Conservation (phyloP, 2,329 filamentous ascomycete species). For the Boeremia exigua region DNA sequence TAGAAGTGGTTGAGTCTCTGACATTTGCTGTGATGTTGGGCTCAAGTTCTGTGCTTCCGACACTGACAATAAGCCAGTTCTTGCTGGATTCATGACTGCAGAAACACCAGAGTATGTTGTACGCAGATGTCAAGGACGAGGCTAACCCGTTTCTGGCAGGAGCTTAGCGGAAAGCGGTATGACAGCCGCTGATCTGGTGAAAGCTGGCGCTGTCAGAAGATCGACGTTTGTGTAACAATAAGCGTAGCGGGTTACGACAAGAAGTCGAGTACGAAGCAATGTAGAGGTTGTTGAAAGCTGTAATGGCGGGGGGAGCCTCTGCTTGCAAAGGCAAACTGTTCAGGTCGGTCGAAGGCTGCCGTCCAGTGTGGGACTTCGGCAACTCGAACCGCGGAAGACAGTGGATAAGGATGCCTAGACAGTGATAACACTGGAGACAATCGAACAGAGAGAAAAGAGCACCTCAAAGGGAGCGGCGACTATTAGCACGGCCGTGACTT, state of each 20-base stretch:
- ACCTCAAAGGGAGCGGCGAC: not conserved
- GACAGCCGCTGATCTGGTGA: slow-evolving; percentile 9
- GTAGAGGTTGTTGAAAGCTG: no score
- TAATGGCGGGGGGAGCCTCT: not conserved
- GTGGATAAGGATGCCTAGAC: not conserved
- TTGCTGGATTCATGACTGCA: not conserved
- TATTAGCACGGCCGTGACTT: not conserved
- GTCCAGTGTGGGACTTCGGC: no score
- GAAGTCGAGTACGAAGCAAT: not conserved
- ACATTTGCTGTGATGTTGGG: slow-evolving; percentile 1
- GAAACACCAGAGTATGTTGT: not conserved
- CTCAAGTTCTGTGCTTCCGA: not conserved
- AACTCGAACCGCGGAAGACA: not conserved
- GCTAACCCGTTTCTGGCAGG: slow-evolving; percentile 7
- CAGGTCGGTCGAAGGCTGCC: not conserved
- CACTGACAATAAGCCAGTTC: not conserved
- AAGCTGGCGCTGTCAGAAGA: slow-evolving; percentile 11
- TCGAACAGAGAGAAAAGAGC: not conserved
- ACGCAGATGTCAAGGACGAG: not conserved
- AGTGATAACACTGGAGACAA: not conserved
- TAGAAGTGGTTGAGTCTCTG: slow-evolving; percentile 12
- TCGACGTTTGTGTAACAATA: slow-evolving; percentile 2
- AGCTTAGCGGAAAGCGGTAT: slow-evolving; percentile 11
- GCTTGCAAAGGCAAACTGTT: not conserved
- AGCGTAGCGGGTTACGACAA: not conserved